These are phyloP conservation scores for Aspergillus amoenus DNA, from an alignment of 2,329 filamentous ascomycete species.

Conservation along the genomic window DNA sequence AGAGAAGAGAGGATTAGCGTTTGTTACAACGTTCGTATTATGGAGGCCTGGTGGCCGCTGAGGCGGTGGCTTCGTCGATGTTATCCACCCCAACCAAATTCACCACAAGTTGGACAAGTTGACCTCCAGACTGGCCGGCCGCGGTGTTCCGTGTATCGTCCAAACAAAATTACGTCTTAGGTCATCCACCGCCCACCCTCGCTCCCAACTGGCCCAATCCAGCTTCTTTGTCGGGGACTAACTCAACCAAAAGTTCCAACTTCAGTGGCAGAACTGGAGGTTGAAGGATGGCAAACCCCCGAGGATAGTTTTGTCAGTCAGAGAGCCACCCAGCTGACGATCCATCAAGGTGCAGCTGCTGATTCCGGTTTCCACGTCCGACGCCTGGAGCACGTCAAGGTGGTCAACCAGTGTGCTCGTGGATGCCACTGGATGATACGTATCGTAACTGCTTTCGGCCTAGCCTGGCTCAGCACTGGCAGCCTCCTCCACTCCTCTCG, in stretches of 20 bases:
- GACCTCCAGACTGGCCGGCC: background rate
- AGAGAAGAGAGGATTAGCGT: background rate
- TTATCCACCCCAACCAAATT: conserved; percentile 8
- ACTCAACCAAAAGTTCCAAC: conserved; percentile 4
- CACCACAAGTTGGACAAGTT: background rate
- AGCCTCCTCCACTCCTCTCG: conserved; percentile 2
- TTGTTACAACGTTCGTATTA: background rate
- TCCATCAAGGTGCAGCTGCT: conserved; percentile 15
- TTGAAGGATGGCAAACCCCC: background rate
- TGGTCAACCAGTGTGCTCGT: conserved; percentile 2
- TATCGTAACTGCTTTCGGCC: conserved; percentile 7
- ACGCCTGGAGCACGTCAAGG: background rate
- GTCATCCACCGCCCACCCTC: background rate
- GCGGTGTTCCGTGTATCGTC: conserved; percentile 21
- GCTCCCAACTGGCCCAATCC: background rate
- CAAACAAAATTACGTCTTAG: conserved; percentile 17
- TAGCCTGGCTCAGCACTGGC: conserved; percentile 1
- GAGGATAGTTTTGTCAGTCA: conserved; percentile 1
- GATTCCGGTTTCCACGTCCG: conserved; percentile 10
- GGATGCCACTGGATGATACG: background rate
- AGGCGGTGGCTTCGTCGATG: background rate
- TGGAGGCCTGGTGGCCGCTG: background rate
- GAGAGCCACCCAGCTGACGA: conserved; percentile 13
- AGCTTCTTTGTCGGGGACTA: conserved; percentile 1
- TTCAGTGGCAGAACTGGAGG: background rate